Evolutionary conservation across 148 eudicot species (phyloP), one percentile per base, ranked within the genome.

Genomic region (Talinum fruticosum): DNA sequence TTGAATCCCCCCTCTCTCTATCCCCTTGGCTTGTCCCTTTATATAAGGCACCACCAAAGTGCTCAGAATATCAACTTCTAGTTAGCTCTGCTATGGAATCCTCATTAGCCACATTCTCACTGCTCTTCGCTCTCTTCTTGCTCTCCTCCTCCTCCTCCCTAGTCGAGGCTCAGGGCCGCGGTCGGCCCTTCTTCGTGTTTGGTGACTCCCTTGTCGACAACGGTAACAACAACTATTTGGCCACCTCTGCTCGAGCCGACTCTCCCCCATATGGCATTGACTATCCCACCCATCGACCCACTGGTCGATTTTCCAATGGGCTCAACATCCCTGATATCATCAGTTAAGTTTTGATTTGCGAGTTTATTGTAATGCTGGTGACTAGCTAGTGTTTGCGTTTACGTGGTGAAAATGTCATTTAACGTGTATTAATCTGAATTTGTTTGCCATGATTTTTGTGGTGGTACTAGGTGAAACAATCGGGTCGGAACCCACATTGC

Each of bases 271-370:
- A 90, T 67, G 95, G 95, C 29, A 89, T 90, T 18, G 95, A 90
- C 78, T 89, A 80, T 75, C 92, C 95, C 1, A 80, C 85, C 8
- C 87, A 83, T 30, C 84, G 86, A 1, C 75, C 95, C 34, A 90
- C 89, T 1, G 95, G 95, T 2, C 90, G 95, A 3, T 90, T 90
- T 86, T 90, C 92, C 49, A 90, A 90, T 35, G 95, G 92, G 24
- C 81, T 47, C 41, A 90, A 90, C 81, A 90, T 90, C 26, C 92
- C 95, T 67, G 95, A 90, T 72, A 44, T 90, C 41, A 87, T 90
- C 89, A 90, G 95, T 89, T 89, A 71, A 84, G 87, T 83, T 54
- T 80, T 21, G 19, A 19, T 19, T 51, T 4, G 5, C 45, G 10
- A 41, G 5, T 41, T 5, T 41, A 10, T 5, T 41, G 47, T 0